Percentiles rank a stretch among this genome's conserved stretches.
These are phyloP conservation scores for Oryza rufipogon DNA, from an alignment of 176 grass and related monocot species.

Conservation along the genomic window DNA sequence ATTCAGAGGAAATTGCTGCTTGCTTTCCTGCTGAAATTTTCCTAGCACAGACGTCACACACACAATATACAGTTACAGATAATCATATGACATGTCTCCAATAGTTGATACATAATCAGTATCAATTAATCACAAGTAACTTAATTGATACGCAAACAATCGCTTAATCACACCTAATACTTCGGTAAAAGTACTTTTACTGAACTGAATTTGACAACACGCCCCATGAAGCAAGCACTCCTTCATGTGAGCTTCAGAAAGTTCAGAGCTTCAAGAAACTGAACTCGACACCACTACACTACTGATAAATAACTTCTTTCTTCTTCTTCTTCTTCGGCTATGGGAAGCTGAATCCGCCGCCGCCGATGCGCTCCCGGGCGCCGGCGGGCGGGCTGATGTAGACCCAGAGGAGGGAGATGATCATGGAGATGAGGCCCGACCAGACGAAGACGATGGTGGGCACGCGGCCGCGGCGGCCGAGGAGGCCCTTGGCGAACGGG, in stretches of 20 bases:
- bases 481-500: slow-evolving; percentile 91
- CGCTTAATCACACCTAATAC: background rate
- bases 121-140: background rate
- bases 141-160: background rate
- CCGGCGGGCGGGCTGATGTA: slow-evolving; percentile 83
- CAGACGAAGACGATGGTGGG: slow-evolving; percentile 94
- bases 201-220: background rate
- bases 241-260: slow-evolving; percentile 38
- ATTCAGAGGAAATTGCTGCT: too few relatives aligned
- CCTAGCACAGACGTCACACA: background rate
- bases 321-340: slow-evolving; percentile 28
- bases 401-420: slow-evolving; percentile 91
- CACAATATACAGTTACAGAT: background rate
- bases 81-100: background rate
- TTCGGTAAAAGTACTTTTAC: background rate
- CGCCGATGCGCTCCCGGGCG: slow-evolving; percentile 44
- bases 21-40: background rate
- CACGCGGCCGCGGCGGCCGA: slow-evolving; percentile 87
- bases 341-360: slow-evolving; percentile 72
- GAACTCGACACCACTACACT: background rate
- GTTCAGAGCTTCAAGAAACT: background rate
- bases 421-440: slow-evolving; percentile 77
- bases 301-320: background rate
- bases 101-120: background rate
- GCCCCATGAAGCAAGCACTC: slow-evolving; percentile 51